phyloP scores from a whole-genome alignment of 805 yeast species.

The Yarrowia sp. region DNA sequence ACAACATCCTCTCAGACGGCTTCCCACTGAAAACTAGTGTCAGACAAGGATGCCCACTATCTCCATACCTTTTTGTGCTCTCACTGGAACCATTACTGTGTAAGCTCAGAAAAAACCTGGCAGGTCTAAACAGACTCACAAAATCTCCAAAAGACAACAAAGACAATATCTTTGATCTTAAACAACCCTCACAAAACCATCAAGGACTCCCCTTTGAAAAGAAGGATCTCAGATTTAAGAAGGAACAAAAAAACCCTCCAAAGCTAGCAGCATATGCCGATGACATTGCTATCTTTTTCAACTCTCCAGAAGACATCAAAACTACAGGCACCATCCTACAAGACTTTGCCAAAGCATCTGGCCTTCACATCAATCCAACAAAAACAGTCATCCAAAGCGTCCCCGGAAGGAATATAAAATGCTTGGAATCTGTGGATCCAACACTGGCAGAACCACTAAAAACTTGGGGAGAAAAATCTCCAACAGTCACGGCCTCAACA shows the following conservation, averaged over 20 bases:
- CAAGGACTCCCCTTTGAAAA: not conserved
- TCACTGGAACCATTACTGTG: not conserved
- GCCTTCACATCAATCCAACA: not conserved
- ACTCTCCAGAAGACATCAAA: not conserved
- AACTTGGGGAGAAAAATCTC: not conserved
- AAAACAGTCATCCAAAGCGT: not conserved
- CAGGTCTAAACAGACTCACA: not conserved
- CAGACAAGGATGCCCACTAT: not conserved
- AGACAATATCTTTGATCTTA: not conserved
- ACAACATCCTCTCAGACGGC: not conserved
- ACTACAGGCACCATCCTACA: not conserved
- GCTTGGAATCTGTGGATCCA: not conserved
- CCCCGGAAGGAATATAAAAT: not conserved
- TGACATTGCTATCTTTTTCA: not conserved
- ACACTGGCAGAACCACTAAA: not conserved
- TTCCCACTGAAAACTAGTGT: not conserved
- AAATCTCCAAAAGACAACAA: not conserved
- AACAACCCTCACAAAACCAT: too few species aligned
- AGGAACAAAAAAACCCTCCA: not conserved
- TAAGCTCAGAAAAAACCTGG: not conserved
- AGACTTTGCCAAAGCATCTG: not conserved
- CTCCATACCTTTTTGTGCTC: not conserved
- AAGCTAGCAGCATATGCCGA: not conserved
- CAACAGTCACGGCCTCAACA: not conserved
- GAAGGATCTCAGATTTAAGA: not conserved